Conservation (phyloP, 306 rosid genomes). For the Ormosia semicastrata region DNA sequence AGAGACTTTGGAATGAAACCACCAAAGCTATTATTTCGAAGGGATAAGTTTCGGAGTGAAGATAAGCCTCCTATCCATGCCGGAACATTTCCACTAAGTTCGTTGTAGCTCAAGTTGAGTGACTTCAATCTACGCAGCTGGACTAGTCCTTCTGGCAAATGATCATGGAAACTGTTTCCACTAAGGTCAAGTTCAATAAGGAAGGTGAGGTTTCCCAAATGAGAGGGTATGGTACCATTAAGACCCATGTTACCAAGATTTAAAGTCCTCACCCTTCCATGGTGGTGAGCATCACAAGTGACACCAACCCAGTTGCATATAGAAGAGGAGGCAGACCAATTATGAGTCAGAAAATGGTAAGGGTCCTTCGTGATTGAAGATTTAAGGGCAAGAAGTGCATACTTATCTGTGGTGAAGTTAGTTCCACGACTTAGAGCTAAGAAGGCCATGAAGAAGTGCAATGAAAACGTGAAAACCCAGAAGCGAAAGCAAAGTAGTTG, state of each 20-base stretch:
- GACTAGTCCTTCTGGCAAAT: not conserved
- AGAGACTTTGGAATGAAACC: conserved; percentile 8
- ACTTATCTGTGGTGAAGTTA: not conserved
- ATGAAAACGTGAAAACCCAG: not conserved
- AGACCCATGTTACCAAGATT: conserved; percentile 11
- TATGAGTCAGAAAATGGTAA: not conserved
- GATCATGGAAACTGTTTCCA: not conserved
- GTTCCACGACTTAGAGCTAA: not conserved
- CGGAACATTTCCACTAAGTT: conserved; percentile 7
- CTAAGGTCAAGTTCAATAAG: conserved; percentile 6
- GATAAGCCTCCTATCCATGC: conserved; percentile 19
- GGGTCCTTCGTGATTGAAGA: not conserved
- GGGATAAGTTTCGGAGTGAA: not conserved
- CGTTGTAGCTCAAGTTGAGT: conserved; percentile 3
- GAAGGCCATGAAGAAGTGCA: not conserved
- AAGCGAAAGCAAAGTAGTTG: not conserved
- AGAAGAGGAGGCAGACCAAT: conserved; percentile 18
- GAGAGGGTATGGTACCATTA: conserved; percentile 5
- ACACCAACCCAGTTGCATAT: conserved; percentile 30
- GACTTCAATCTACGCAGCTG: not conserved
- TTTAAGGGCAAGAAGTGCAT: conserved; percentile 20
- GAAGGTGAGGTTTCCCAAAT: conserved; percentile 24
- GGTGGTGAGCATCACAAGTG: conserved; percentile 9
- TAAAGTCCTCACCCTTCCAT: not conserved
- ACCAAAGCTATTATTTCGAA: not conserved